These are phyloP conservation scores for Tricholoma hemisulphureum DNA, from an alignment of 768 basidiomycete species.

Conservation along the genomic window DNA sequence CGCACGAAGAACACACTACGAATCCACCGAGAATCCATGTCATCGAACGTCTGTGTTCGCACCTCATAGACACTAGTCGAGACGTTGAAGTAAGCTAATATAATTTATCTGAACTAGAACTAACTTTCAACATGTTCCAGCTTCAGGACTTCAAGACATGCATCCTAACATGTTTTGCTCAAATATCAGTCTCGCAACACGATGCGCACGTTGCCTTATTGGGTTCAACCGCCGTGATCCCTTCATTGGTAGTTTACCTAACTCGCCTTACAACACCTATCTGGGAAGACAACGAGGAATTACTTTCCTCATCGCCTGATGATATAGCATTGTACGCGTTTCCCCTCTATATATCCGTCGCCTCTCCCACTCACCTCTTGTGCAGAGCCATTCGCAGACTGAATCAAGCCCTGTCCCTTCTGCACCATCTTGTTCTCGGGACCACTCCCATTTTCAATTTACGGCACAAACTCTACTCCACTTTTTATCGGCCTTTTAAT, in stretches of 20 bases:
- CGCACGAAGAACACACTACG: slow-evolving; percentile 18
- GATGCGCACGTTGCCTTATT: slow-evolving; percentile 37
- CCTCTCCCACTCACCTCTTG: background rate
- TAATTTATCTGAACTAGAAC: background rate
- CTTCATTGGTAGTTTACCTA: slow-evolving; percentile 60
- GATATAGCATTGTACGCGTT: slow-evolving; percentile 36
- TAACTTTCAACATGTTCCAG: background rate
- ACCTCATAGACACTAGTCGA: slow-evolving; percentile 43
- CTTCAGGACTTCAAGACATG: slow-evolving; percentile 30
- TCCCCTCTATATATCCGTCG: background rate
- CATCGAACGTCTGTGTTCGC: slow-evolving; percentile 49
- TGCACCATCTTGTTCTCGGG: slow-evolving; percentile 62
- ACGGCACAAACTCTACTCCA: slow-evolving; percentile 55
- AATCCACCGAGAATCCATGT: slow-evolving; percentile 36
- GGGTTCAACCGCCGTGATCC: slow-evolving; percentile 57
- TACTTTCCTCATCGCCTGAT: slow-evolving; percentile 35
- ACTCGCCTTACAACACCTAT: slow-evolving; percentile 51
- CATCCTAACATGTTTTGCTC: slow-evolving; percentile 41
- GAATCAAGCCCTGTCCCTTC: slow-evolving; percentile 53
- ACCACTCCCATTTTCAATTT: slow-evolving; percentile 49
- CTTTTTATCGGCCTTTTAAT: slow-evolving; percentile 54
- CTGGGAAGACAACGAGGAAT: slow-evolving; percentile 62
- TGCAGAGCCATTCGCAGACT: slow-evolving; percentile 50
- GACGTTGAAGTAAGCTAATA: slow-evolving; percentile 41
- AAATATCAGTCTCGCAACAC: slow-evolving; percentile 39